Conservation (phyloP, 208 protist species). For the Crithidia brevicula region DNA sequence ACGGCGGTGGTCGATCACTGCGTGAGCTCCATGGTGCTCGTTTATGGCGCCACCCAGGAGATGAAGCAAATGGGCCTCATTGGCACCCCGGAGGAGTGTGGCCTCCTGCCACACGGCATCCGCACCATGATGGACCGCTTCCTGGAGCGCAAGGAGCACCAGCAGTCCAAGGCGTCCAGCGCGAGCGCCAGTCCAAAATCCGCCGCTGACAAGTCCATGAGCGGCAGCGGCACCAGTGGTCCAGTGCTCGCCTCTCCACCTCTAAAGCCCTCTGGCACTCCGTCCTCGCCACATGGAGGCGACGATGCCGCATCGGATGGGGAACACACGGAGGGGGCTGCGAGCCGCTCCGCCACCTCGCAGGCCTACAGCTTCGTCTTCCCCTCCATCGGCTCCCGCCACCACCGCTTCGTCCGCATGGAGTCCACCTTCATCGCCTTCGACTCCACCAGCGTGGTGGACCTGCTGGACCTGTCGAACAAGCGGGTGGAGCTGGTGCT, state of each 20-base stretch:
- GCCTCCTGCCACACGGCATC: constrained; percentile 77
- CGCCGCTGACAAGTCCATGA: neutral
- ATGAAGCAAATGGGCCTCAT: constrained; percentile 90
- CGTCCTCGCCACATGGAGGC: neutral
- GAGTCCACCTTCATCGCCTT: constrained; percentile 85
- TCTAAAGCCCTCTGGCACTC: constrained; percentile 9
- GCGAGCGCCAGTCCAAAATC: constrained; percentile 9
- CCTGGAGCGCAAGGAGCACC: constrained; percentile 41
- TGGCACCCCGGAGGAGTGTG: constrained; percentile 79
- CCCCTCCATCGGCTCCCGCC: constrained; percentile 39
- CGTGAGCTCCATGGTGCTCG: constrained; percentile 73
- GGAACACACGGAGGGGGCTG: constrained; percentile 25
- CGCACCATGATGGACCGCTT: constrained; percentile 66
- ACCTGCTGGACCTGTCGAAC: constrained; percentile 85
- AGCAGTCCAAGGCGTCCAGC: constrained; percentile 21
- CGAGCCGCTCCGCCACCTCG: constrained; percentile 21
- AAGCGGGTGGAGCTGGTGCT: constrained; percentile 71
- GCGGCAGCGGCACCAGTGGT: neutral
- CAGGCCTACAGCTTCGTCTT: constrained; percentile 42
- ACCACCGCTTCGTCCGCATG: constrained; percentile 66
- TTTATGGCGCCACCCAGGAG: constrained; percentile 89
- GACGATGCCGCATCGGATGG: constrained; percentile 23
- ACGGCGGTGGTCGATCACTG: constrained; percentile 78
- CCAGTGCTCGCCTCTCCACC: constrained; percentile 1
- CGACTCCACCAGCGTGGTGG: constrained; percentile 68